Base-by-base conservation (phyloP, 2,329 filamentous ascomycete species). In the Cyphellophora attinorum region DNA sequence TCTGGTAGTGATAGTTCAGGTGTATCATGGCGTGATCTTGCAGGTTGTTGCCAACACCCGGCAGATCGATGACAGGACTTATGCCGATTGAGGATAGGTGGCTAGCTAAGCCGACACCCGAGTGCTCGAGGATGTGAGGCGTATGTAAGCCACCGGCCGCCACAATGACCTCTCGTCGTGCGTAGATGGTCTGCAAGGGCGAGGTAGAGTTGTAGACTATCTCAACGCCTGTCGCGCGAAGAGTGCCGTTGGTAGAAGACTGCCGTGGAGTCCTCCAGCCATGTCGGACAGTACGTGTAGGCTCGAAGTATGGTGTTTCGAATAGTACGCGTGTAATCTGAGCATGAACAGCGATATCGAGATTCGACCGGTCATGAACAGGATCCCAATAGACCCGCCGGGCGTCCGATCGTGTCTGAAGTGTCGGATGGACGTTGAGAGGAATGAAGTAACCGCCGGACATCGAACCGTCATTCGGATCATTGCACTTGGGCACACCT, bases 91-190 rank as follows among this genome's bases (percentile, higher is more conserved):
- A 41, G 0, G 51, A 33, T 5, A 74, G 46, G 1, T 62, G 43
- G 3, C 50, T 45, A 10, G 48, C 43, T 4, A 56, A 51, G 0
- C 69, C 69, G 5, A 73, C 58, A 1, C 68, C 68, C n/a, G 66
- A 70, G 2, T 67, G 52, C 42, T 70, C 62, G 0, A 73, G 56
- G 3, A 72, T 49, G 31, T 68, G 59, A 1, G 51, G 19, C 55
- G 66, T 12, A 52, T 67, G 43, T 13, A 64, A 50, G 0, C 55
- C 53, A 1, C 63, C 62, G 0, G 61, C 61, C 1, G 61, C 56
- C 3, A 70, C 45, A 27, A 68, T 57, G 1, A 68, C 55, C 36
- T 68, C 65, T 32, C 55, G 52, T n/a, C 49, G 44, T 4, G 58
- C 57, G 32, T 44, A 46, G 35, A 53, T 42, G 13, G 36, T 32